phyloP scores from a whole-genome alignment of 345 rosid species.

The Cardiospermum halicacabum region DNA sequence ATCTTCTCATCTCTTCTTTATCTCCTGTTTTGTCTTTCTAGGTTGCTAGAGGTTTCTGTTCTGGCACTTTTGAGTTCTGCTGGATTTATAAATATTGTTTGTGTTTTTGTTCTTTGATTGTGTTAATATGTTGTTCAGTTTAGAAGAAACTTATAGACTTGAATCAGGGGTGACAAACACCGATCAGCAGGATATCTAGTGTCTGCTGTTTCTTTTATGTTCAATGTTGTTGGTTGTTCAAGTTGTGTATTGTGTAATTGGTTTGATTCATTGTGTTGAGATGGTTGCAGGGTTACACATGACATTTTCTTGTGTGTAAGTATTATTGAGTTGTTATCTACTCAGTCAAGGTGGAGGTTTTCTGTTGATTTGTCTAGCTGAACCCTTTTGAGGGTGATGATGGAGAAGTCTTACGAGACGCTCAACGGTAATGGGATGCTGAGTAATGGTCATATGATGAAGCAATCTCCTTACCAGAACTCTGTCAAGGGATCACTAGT shows the following conservation, averaged over 20 bases:
- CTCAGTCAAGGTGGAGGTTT: slow-evolving; percentile 23
- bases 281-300: slow-evolving; percentile 24
- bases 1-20: slow-evolving; percentile 28
- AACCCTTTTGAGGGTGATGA: slow-evolving; percentile 36
- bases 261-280: slow-evolving; percentile 4
- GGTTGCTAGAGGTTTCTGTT: slow-evolving; percentile 11
- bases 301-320: slow-evolving; percentile 16
- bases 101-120: neutral
- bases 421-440: slow-evolving; percentile 30
- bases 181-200: neutral
- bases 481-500: slow-evolving; percentile 32
- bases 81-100: slow-evolving; percentile 3
- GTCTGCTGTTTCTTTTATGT: slow-evolving; percentile 1
- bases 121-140: neutral
- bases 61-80: slow-evolving; percentile 9
- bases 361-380: slow-evolving; percentile 15
- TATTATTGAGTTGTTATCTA: slow-evolving; percentile 11
- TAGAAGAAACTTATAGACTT: slow-evolving; percentile 8
- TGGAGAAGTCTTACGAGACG: slow-evolving; percentile 51
- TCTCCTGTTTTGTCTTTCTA: slow-evolving; percentile 24
- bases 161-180: neutral
- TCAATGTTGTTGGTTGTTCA: slow-evolving; percentile 1
- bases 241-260: slow-evolving; percentile 10
- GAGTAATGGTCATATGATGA: slow-evolving; percentile 30
- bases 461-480: slow-evolving; percentile 32